Evolutionary conservation across 768 basidiomycete genomes (phyloP), one percentile per base, ranked within the genome.

Genomic region (Kwoniella botswanensis): DNA sequence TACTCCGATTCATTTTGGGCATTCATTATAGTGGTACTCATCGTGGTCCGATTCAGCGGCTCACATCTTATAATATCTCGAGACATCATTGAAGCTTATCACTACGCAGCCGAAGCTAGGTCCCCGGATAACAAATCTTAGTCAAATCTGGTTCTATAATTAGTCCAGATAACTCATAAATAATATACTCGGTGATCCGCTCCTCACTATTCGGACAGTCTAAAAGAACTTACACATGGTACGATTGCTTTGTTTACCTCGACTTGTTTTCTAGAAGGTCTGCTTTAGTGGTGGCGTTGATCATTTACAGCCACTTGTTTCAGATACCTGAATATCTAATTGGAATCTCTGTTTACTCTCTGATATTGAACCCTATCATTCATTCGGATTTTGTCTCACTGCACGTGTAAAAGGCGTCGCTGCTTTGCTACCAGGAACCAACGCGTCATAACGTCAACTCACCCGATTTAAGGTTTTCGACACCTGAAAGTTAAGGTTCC

Each of bases 381-480:
- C 15, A 44, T 21, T 61, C 18, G 41, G 59, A 43, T 11, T 35
- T 43, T 61, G 59, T 61, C 41, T 61, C 59, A 44, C 59, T 35
- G 35, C 59, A 61, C 42, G 42, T 44, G 59, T n/a, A 44, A 41
- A 15, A 61, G 22, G 41, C 42, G 59, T 18, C 35, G 7, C 11
- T 43, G 22, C 17, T 61, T 43, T 42, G 2, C 21, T 42, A 43
- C 43, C 35, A 29, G 42, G 15, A 17, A 35, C 35, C 29, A 58
- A 26, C 59, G 59, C 59, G 59, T 61, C 59, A 61, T 61, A 61
- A 61, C 59, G 59, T 59, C 35, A 61, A 61, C 59, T 43, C 17
- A 17, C 41, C 43, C 22, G 2, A 44, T 61, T 61, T 61, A 61
- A 61, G 59, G 59, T 61, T 61, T 21, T 43, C 9, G 12, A 29